Evolutionary conservation across 2,329 filamentous ascomycete species (phyloP).

Genomic region (Phyllosticta citribraziliensis): DNA sequence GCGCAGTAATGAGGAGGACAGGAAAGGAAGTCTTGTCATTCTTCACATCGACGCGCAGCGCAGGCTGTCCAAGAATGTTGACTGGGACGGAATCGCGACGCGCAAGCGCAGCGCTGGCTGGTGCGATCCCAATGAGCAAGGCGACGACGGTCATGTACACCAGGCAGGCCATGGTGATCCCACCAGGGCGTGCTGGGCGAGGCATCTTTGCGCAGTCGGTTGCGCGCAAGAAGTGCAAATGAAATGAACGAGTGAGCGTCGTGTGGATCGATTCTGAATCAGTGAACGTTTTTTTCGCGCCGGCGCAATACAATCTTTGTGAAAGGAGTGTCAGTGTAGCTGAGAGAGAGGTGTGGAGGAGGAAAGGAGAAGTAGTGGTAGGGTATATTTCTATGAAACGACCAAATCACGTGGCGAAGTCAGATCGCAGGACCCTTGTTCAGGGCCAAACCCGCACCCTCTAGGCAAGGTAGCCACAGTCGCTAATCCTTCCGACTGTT

Average conservation of each 20-base stretch:
- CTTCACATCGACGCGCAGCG: not conserved
- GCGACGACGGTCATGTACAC: not conserved
- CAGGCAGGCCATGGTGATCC: not conserved
- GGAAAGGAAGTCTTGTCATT: not conserved
- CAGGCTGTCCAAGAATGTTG: not conserved
- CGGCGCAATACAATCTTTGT: not conserved
- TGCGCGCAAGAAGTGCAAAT: not conserved
- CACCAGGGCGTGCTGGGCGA: not conserved
- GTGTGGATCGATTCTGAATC: not conserved
- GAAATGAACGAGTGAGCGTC: not conserved
- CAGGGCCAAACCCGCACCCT: not conserved
- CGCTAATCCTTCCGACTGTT: not conserved
- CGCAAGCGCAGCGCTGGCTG: not conserved
- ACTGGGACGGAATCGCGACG: not conserved
- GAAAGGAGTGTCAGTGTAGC: not conserved
- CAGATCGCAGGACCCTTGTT: not conserved
- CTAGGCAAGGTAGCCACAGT: not conserved
- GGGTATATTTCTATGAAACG: not conserved
- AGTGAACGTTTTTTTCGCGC: not conserved
- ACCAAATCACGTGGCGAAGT: not conserved
- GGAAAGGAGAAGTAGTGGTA: not conserved
- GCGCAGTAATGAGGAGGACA: not conserved
- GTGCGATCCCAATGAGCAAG: not conserved
- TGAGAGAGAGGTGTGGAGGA: not conserved
- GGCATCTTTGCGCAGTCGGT: not conserved